phyloP scores from a whole-genome alignment of 306 rosid species.

The Lathyrus tuberosus region DNA sequence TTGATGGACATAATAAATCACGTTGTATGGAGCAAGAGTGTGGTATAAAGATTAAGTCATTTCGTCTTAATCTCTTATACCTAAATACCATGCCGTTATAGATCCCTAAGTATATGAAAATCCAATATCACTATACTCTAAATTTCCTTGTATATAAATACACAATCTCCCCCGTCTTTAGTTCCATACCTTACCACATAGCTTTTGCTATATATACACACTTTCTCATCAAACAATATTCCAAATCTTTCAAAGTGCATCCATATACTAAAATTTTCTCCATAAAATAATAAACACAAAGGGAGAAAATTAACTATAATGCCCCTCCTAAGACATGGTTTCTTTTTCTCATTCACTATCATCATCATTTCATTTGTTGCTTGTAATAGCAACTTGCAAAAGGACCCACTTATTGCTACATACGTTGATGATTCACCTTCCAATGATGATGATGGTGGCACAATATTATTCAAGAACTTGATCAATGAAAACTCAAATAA shows the following conservation, averaged over 20 bases:
- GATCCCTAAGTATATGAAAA: background rate
- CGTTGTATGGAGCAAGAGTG: slow-evolving; percentile 3
- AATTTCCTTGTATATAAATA: slow-evolving; percentile 5
- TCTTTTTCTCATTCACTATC: slow-evolving; percentile 38
- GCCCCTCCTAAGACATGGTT: slow-evolving; percentile 32
- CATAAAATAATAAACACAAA: background rate
- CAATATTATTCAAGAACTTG: slow-evolving; percentile 35
- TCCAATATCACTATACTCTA: background rate
- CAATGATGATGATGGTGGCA: slow-evolving; percentile 41
- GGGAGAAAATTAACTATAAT: slow-evolving; percentile 27
- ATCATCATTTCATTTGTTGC: slow-evolving; percentile 40
- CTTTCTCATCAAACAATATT: slow-evolving; percentile 1
- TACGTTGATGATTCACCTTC: slow-evolving; percentile 34
- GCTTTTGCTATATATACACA: background rate
- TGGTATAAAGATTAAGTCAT: background rate
- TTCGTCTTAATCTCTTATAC: background rate
- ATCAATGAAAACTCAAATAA: slow-evolving; percentile 40
- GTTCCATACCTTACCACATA: background rate
- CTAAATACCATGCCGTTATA: slow-evolving; percentile 6
- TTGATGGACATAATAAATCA: background rate
- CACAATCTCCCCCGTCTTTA: background rate
- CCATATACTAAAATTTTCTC: background rate
- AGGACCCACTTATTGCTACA: slow-evolving; percentile 41
- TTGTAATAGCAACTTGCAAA: slow-evolving; percentile 38
- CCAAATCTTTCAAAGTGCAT: background rate